Evolutionary conservation across 345 rosid species (phyloP).

Genomic region (Camelina neglecta): DNA sequence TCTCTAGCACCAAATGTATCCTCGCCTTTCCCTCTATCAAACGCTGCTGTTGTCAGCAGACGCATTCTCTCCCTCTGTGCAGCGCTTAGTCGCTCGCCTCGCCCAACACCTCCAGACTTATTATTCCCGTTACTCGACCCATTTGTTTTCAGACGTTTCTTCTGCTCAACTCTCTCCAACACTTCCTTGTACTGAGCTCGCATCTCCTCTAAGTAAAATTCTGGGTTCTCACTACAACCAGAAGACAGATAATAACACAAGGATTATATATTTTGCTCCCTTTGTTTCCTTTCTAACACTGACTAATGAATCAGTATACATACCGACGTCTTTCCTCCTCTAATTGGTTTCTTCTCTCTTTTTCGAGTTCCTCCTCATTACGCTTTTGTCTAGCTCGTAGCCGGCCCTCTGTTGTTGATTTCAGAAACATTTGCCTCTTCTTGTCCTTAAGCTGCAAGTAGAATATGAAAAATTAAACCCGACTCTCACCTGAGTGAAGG

Average conservation of each 20-base stretch:
- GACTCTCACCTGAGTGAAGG: neutral
- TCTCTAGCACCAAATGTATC: constrained; percentile 91
- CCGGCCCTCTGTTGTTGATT: constrained; percentile 86
- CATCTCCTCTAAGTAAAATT: constrained; percentile 76
- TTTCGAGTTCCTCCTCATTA: constrained; percentile 74
- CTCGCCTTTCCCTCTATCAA: constrained; percentile 96
- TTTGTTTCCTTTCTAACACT: neutral
- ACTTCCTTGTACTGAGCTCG: constrained; percentile 76
- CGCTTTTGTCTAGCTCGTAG: constrained; percentile 94
- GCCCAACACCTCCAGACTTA: constrained; percentile 75
- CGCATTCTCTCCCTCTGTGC: constrained; percentile 98
- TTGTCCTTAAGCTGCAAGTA: constrained; percentile 82
- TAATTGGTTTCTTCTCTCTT: constrained; percentile 73
- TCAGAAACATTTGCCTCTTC: constrained; percentile 79
- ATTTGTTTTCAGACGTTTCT: constrained; percentile 83
- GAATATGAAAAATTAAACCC: constrained; percentile 7
- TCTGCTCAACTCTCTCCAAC: constrained; percentile 77
- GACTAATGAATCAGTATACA: constrained; percentile 42
- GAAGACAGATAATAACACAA: constrained; percentile 18
- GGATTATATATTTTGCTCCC: constrained; percentile 3
- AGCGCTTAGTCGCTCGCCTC: constrained; percentile 96
- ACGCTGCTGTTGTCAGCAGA: constrained; percentile 91
- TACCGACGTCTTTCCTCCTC: constrained; percentile 92
- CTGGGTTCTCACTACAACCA: constrained; percentile 77
- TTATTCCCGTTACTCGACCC: constrained; percentile 77